phyloP scores from a whole-genome alignment of 2,329 filamentous ascomycete species.

The Stagonosporopsis vannaccii region DNA sequence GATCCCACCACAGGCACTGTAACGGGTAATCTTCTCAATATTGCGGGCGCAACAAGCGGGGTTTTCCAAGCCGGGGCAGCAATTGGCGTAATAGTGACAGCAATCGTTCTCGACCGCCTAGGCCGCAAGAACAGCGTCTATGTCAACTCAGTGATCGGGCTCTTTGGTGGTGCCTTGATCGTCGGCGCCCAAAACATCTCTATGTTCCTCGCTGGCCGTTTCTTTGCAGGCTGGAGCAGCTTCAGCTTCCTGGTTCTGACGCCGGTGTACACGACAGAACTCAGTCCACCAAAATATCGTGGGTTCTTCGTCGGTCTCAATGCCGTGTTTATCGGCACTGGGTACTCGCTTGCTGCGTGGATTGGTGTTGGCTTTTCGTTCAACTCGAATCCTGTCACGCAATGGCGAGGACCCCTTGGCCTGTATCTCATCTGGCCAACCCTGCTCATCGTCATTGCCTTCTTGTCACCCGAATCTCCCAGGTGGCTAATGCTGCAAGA shows the following conservation, averaged over 20 bases:
- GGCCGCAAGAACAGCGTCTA: constrained; percentile 3
- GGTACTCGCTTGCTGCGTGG: background rate
- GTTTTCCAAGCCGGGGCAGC: background rate
- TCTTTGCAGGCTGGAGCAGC: constrained; percentile 1
- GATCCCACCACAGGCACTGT: background rate
- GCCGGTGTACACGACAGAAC: background rate
- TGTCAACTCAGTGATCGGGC: background rate
- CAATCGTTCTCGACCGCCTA: background rate
- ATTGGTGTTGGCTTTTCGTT: background rate
- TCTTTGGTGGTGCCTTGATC: background rate
- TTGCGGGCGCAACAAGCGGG: background rate
- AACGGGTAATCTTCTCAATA: background rate
- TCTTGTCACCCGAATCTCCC: background rate
- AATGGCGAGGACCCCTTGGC: background rate
- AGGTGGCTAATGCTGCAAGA: constrained; percentile 2
- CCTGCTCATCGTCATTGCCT: background rate
- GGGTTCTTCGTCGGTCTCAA: background rate
- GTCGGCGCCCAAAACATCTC: constrained; percentile 1
- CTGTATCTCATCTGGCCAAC: constrained; percentile 1
- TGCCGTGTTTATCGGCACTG: background rate
- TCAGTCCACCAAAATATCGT: background rate
- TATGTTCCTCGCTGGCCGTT: constrained; percentile 1
- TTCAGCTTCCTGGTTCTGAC: constrained; percentile 2
- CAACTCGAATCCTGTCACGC: background rate
- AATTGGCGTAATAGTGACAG: background rate